These are phyloP conservation scores for baker's yeast (Saccharomyces cerevisiae) DNA, from an alignment of 805 yeast species.

Conservation along the genomic window DNA sequence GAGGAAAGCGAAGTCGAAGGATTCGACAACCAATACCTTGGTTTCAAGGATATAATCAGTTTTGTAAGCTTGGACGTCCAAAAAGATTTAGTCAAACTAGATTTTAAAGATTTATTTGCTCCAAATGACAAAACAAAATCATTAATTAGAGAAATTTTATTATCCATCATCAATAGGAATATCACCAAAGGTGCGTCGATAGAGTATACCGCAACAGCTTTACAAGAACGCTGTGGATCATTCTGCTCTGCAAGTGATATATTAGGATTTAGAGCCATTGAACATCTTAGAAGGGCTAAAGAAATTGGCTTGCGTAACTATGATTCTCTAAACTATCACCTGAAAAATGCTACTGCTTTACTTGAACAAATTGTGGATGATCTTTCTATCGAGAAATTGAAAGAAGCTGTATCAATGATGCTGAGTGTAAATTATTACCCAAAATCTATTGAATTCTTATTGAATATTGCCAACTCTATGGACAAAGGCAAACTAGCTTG, in stretches of 20 bases:
- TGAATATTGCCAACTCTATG: constrained; percentile 63
- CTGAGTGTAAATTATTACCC: constrained; percentile 67
- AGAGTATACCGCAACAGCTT: constrained; percentile 75
- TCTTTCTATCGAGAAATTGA: constrained; percentile 67
- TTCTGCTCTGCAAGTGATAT: constrained; percentile 94
- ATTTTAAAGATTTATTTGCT: constrained; percentile 70
- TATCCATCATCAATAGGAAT: constrained; percentile 81
- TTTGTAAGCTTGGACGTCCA: constrained; percentile 64
- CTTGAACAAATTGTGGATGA: constrained; percentile 75
- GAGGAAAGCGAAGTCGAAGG: constrained; percentile 52
- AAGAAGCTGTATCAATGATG: constrained; percentile 74
- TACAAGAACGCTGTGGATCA: constrained; percentile 89
- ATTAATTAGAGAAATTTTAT: constrained; percentile 75
- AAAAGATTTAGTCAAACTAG: constrained; percentile 53
- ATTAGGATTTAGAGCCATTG: constrained; percentile 86
- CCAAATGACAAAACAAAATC: constrained; percentile 47
- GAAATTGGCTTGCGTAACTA: constrained; percentile 62
- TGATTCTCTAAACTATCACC: constrained; percentile 57
- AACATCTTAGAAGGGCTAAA: constrained; percentile 80
- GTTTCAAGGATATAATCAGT: constrained; percentile 59
- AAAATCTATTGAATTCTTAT: constrained; percentile 76
- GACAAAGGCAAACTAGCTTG: constrained; percentile 55
- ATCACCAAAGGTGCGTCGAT: constrained; percentile 89
- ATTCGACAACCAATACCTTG: constrained; percentile 29
- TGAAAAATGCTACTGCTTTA: constrained; percentile 65